A percentile compares a stretch with the other conserved stretches of the same genome.
These are phyloP conservation scores for Polychaeton citri DNA, from an alignment of 2,329 filamentous ascomycete species.

Conservation along the genomic window DNA sequence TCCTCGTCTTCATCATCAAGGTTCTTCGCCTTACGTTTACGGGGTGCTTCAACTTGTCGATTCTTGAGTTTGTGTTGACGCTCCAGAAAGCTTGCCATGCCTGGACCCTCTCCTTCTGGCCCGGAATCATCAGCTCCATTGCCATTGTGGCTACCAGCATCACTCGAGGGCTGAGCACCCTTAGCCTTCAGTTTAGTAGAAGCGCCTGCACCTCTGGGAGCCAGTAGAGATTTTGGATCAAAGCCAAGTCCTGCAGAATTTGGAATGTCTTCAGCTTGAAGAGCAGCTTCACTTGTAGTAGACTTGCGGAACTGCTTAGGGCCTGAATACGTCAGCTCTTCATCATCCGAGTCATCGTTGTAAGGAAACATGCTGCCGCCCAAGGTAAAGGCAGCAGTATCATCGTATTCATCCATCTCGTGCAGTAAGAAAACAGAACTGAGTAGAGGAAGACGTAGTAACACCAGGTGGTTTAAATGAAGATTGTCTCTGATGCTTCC, in stretches of 20 bases:
- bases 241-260: conserved; percentile 2
- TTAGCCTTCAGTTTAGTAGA: no score
- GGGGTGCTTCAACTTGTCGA: conserved; percentile 65
- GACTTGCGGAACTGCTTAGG: conserved; percentile 17
- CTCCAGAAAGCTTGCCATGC: conserved; percentile 18
- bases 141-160: no score
- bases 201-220: conserved; percentile 1
- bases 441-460: no score
- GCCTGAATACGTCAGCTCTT: conserved; percentile 7
- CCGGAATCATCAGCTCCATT: no score
- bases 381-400: neutral
- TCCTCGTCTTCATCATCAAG: conserved; percentile 25
- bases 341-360: neutral
- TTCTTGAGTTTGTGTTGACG: conserved; percentile 55
- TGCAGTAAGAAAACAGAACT: no score
- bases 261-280: conserved; percentile 6
- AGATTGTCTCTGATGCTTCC: no score
- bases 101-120: neutral
- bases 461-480: no score
- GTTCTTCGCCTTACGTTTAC: conserved; percentile 45
- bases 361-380: neutral
- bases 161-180: no score
- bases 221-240: conserved; percentile 10
- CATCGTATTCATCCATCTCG: neutral
- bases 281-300: neutral